phyloP scores from a whole-genome alignment of 2,329 filamentous ascomycete species.

The Venturia aucupariae region DNA sequence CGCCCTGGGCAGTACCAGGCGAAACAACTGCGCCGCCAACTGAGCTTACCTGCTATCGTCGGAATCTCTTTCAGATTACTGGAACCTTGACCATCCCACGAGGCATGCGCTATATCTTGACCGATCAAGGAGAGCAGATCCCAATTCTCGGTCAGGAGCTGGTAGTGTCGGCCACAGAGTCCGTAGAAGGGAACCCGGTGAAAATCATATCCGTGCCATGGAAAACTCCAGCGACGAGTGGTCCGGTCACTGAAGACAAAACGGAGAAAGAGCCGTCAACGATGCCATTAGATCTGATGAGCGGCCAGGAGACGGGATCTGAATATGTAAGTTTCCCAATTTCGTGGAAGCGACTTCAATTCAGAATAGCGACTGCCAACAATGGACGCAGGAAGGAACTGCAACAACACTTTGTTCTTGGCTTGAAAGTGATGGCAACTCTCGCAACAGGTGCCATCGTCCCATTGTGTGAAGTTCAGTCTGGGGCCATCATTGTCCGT shows the following conservation, averaged over 20 bases:
- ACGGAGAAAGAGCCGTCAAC: conserved; percentile 78
- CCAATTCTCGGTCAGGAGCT: conserved; percentile 77
- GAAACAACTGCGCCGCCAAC: conserved; percentile 53
- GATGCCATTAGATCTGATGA: conserved; percentile 61
- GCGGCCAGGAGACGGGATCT: conserved; percentile 61
- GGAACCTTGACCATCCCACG: conserved; percentile 76
- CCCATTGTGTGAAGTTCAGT: conserved; percentile 72
- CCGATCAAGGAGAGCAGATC: conserved; percentile 74
- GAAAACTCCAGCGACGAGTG: conserved; percentile 83
- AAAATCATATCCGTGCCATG: conserved; percentile 95
- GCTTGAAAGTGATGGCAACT: conserved; percentile 76
- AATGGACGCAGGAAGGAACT: conserved; percentile 91
- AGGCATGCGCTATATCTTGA: conserved; percentile 68
- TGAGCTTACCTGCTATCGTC: conserved; percentile 89
- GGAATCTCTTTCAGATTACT: conserved; percentile 93
- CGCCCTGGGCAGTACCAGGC: conserved; percentile 54
- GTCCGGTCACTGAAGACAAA: conserved; percentile 43
- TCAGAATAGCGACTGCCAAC: conserved; percentile 90
- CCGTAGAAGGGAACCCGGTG: conserved; percentile 82
- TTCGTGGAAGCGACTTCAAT: conserved; percentile 88
- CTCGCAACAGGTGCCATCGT: conserved; percentile 76
- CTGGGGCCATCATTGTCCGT: conserved; percentile 85
- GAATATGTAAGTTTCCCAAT: conserved; percentile 88
- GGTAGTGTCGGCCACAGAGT: conserved; percentile 85
- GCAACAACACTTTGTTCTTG: conserved; percentile 90